phyloP scores from a whole-genome alignment of 805 yeast species.

The Saccharomycopsis sp. region DNA sequence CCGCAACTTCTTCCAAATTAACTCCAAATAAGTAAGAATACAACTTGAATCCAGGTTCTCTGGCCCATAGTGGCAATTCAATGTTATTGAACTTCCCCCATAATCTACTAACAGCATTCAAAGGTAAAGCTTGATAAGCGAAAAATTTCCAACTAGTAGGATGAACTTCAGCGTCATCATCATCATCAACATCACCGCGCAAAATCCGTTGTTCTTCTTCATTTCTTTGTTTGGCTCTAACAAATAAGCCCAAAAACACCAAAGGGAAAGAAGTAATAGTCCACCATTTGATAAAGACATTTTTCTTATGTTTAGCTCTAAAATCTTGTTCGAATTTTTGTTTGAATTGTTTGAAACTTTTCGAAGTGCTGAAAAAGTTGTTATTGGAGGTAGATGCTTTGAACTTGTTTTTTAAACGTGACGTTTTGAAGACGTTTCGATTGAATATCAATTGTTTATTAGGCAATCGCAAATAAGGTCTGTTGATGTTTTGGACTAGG shows the following conservation, averaged over 20 bases:
- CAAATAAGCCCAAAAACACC: conserved; percentile 43
- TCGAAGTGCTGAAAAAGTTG: too few relatives aligned
- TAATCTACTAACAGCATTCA: conserved; percentile 79
- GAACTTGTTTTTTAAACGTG: too few relatives aligned
- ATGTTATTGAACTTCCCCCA: conserved; percentile 91
- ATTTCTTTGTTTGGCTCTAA: conserved; percentile 31
- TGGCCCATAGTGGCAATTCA: conserved; percentile 77
- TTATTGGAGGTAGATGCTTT: too few relatives aligned
- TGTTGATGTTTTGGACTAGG: not conserved
- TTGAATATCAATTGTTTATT: conserved; percentile 3
- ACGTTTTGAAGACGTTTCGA: not conserved
- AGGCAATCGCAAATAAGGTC: not conserved
- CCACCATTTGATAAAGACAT: conserved; percentile 43
- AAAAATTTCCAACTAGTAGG: conserved; percentile 81
- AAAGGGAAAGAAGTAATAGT: conserved; percentile 42
- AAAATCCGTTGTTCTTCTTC: conserved; percentile 19
- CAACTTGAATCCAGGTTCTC: conserved; percentile 70
- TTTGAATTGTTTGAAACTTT: conserved; percentile 2
- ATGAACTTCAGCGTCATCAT: conserved; percentile 35
- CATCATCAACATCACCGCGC: conserved; percentile 21
- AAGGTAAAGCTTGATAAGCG: conserved; percentile 81
- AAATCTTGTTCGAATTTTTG: too few relatives aligned
- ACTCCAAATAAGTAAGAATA: conserved; percentile 81
- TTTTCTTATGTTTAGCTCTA: too few relatives aligned
- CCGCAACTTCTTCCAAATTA: conserved; percentile 79